Evolutionary conservation across 495 filamentous ascomycete species (phyloP).

Genomic region (Copromyces sp.): DNA sequence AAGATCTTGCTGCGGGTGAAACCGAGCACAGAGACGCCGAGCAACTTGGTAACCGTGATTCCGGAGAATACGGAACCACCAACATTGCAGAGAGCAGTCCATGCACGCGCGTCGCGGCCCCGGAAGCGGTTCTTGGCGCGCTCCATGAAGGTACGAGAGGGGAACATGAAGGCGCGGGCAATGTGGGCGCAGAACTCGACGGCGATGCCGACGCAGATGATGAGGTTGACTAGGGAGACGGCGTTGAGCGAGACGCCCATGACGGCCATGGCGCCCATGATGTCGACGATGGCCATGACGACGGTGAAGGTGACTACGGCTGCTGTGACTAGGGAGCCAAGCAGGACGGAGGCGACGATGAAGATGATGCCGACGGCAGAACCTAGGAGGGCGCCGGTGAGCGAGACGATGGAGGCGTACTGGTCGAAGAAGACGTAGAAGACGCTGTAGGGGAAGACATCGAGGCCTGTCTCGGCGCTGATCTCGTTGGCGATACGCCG

Average conservation of each 20-base stretch:
- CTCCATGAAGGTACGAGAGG: slow-evolving; percentile 64
- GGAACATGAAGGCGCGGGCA: slow-evolving; percentile 93
- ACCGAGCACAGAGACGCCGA: slow-evolving; percentile 86
- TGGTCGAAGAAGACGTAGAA: slow-evolving; percentile 99
- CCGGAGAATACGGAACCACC: slow-evolving; percentile 90
- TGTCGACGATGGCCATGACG: slow-evolving; percentile 86
- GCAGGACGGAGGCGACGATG: slow-evolving; percentile 59
- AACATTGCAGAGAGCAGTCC: slow-evolving; percentile 87
- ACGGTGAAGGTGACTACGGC: slow-evolving; percentile 75
- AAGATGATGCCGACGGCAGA: slow-evolving; percentile 79
- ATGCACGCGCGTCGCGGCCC: slow-evolving; percentile 74
- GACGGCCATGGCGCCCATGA: slow-evolving; percentile 88
- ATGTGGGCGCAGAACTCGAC: slow-evolving; percentile 98
- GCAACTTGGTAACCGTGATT: slow-evolving; percentile 88
- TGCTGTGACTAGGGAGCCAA: slow-evolving; percentile 78
- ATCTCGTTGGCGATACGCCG: slow-evolving; percentile 77
- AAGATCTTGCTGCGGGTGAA: slow-evolving; percentile 98
- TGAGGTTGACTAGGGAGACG: slow-evolving; percentile 89
- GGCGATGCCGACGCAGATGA: slow-evolving; percentile 91
- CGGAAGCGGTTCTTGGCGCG: slow-evolving; percentile 56
- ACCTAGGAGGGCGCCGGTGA: slow-evolving; percentile 69
- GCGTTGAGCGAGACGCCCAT: slow-evolving; percentile 88
- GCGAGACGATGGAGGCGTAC: slow-evolving; percentile 71
- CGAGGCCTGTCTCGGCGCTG: slow-evolving; percentile 52
- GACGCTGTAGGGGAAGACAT: slow-evolving; percentile 89